Conservation (phyloP, 108 stramenopile species). For the Chaetoceros tenuissimus region DNA sequence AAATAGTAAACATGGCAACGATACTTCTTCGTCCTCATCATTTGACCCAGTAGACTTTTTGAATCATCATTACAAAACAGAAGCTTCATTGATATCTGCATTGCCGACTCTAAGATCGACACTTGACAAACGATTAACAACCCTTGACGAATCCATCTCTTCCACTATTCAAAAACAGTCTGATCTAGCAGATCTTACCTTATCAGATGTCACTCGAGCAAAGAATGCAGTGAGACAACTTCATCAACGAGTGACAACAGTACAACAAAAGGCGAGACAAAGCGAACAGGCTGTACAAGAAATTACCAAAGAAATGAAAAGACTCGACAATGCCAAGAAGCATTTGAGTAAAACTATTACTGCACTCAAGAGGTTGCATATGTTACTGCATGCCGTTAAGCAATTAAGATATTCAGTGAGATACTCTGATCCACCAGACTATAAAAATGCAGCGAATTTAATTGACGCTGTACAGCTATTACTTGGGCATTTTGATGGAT, state of each 20-base stretch:
- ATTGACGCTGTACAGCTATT: slow-evolving; percentile 89
- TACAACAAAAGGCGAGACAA: slow-evolving; percentile 62
- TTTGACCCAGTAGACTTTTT: slow-evolving; percentile 72
- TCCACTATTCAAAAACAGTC: slow-evolving; percentile 67
- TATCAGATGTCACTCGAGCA: slow-evolving; percentile 59
- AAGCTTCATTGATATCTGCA: slow-evolving; percentile 44
- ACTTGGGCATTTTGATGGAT: slow-evolving; percentile 72
- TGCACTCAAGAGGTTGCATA: slow-evolving; percentile 94
- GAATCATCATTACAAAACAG: slow-evolving; percentile 67
- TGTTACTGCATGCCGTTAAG: slow-evolving; percentile 93
- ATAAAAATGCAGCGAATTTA: slow-evolving; percentile 82
- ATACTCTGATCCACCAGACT: slow-evolving; percentile 55
- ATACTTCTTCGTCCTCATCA: not conserved
- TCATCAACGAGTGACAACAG: slow-evolving; percentile 44
- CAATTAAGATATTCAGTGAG: slow-evolving; percentile 70
- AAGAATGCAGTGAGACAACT: slow-evolving; percentile 46
- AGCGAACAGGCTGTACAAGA: slow-evolving; percentile 68
- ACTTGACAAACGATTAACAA: slow-evolving; percentile 49
- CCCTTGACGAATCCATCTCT: slow-evolving; percentile 67
- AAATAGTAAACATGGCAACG: slow-evolving; percentile 9
- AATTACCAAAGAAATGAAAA: slow-evolving; percentile 93
- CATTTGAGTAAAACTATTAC: slow-evolving; percentile 95
- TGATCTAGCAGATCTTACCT: slow-evolving; percentile 43
- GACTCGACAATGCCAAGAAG: slow-evolving; percentile 92
- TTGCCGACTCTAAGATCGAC: slow-evolving; percentile 61